Evolutionary conservation across 2,329 filamentous ascomycete genomes (phyloP), one percentile per base, ranked within the genome.

Genomic region (Magnaporthiopsis rhizophila): DNA sequence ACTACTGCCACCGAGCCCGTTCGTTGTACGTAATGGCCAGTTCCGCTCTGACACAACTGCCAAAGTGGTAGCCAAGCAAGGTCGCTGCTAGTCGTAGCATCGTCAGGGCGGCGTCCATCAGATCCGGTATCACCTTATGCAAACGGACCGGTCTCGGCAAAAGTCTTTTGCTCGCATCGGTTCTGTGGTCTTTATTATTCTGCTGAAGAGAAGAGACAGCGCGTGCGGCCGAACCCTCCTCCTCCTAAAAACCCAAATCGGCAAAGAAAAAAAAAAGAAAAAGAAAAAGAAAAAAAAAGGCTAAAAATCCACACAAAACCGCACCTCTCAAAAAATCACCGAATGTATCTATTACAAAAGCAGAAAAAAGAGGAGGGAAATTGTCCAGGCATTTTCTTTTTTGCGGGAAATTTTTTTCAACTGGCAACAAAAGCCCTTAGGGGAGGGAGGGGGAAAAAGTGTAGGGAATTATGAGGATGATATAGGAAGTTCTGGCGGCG

Each of bases 261-360:
- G 18, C 21, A 2, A 53, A 53, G n/a, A 53, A 21, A 53, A 32
- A 36, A 58, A 62, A 24, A 64, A 18, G 57, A 58, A 3, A 30
- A 59, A 65, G 63, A 15, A 66, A 60, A 62, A 62, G 56, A 36
- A 36, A 36, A 30, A 5, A 30, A 64, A 15, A 66, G 58, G 30
- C 30, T 30, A 63, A 62, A 58, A 36, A 36, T 30, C 6, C 30
- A 36, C 61, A 36, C 57, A 64, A 65, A 65, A 60, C 53, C 45
- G 18, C 45, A 24, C 45, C n/a, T 53, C 15, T 50, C 21, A 53
- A 30, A 30, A 64, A 30, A 62, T 50, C 61, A 64, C 63, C 59
- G 60, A 53, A 9, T 53, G 18, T 24, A 24, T 53, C 36, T 38
- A 50, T 50, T 50, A 50, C 45, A 50, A 50, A 13, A 21, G 45